Conservation (phyloP, 2,329 filamentous ascomycete genomes). For the Aurifilum marmelostoma region DNA sequence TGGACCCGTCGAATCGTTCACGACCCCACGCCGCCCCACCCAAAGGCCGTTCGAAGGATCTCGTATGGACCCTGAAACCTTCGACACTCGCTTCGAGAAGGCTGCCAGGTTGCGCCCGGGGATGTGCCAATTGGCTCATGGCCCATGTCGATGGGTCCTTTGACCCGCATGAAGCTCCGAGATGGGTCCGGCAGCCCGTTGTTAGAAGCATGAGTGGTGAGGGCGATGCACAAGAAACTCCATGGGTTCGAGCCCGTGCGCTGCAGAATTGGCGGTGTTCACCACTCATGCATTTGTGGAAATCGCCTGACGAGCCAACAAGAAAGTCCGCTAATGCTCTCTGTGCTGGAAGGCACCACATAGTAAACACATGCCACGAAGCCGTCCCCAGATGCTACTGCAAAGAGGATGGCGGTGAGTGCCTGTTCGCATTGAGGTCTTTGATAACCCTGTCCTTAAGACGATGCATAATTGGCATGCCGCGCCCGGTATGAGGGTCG, state of each 20-base stretch:
- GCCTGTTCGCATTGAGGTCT: conserved; percentile 11
- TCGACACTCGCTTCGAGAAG: conserved; percentile 28
- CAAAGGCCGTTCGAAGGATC: conserved; percentile 23
- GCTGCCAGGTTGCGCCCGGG: conserved; percentile 26
- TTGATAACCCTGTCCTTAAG: conserved; percentile 20
- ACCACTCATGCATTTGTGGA: background rate
- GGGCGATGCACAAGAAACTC: background rate
- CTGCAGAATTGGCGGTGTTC: conserved; percentile 20
- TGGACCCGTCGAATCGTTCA: conserved; percentile 22
- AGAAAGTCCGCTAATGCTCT: background rate
- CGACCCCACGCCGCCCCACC: conserved; percentile 17
- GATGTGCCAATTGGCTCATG: conserved; percentile 30
- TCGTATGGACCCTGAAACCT: conserved; percentile 29
- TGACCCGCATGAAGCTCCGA: conserved; percentile 13
- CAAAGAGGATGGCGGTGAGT: conserved; percentile 1
- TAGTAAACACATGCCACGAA: conserved; percentile 7
- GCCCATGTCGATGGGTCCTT: conserved; percentile 14
- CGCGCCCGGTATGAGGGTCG: background rate
- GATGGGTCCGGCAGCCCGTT: conserved; percentile 19
- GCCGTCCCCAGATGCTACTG: conserved; percentile 9
- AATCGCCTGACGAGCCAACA: conserved; percentile 14
- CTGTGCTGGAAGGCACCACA: conserved; percentile 6
- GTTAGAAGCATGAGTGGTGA: background rate
- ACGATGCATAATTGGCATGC: conserved; percentile 18
- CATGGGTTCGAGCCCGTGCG: background rate